Percentiles rank a stretch among this genome's conserved stretches.
Evolutionary conservation across 306 rosid genomes (phyloP).

Genomic region (Pyrus communis): DNA sequence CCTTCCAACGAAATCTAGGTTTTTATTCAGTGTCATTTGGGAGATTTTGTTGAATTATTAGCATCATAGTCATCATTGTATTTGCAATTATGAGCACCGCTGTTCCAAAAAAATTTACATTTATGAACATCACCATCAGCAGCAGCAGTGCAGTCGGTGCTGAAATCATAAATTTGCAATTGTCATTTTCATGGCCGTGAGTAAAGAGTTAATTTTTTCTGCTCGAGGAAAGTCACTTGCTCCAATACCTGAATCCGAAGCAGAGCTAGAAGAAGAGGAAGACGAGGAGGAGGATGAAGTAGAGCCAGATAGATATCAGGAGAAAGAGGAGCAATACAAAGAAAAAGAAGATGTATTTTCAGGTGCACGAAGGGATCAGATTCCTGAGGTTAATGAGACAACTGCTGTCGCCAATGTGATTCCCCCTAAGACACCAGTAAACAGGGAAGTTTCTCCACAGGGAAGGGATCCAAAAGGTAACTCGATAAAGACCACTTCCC

Average conservation of each 20-base stretch:
- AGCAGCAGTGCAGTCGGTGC: conserved; percentile 11
- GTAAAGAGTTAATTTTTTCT: conserved; percentile 36
- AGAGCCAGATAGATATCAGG: conserved; percentile 19
- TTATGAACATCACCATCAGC: conserved; percentile 8
- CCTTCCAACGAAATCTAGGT: neutral
- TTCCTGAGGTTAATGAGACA: conserved; percentile 26
- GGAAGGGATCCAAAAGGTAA: conserved; percentile 32
- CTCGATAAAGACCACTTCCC: conserved; percentile 18
- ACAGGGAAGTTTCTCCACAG: conserved; percentile 25
- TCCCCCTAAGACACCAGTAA: conserved; percentile 21
- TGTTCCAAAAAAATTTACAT: neutral
- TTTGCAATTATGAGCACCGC: conserved; percentile 5
- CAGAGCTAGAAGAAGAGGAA: conserved; percentile 71
- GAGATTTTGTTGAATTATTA: neutral
- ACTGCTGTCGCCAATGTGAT: conserved; percentile 10
- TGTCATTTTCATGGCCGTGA: conserved; percentile 21
- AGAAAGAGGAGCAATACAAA: conserved; percentile 24
- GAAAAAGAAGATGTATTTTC: conserved; percentile 22
- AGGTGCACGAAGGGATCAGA: conserved; percentile 22
- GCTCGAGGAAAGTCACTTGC: conserved; percentile 97
- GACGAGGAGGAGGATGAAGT: conserved; percentile 31
- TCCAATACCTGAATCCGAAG: conserved; percentile 92
- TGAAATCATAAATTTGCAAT: conserved; percentile 11
- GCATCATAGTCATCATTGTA: neutral
- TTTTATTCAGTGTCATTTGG: neutral